Evolutionary conservation across 2,329 filamentous ascomycete species (phyloP).

Genomic region (Claviceps pusilla): DNA sequence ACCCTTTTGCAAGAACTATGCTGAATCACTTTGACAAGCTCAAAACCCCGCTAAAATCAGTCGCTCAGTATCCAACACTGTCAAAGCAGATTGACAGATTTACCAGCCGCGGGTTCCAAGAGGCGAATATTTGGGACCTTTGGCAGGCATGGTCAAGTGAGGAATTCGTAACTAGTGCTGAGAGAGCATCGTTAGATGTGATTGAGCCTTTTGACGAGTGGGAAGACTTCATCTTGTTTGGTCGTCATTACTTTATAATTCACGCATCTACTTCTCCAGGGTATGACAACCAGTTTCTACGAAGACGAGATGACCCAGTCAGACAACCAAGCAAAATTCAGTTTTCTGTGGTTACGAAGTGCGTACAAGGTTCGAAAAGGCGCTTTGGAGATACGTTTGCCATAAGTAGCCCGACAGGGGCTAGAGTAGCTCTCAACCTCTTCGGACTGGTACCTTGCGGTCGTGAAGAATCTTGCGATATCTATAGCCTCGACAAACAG

Average conservation of each 20-base stretch:
- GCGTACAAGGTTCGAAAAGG: conserved; percentile 22
- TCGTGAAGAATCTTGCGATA: conserved; percentile 34
- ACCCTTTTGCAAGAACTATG: conserved; percentile 83
- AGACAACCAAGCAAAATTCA: neutral
- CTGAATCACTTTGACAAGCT: conserved; percentile 68
- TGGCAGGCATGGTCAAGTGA: conserved; percentile 72
- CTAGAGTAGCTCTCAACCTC: conserved; percentile 28
- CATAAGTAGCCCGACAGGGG: conserved; percentile 21
- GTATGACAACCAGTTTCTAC: neutral
- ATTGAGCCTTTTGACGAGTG: conserved; percentile 87
- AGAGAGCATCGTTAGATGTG: conserved; percentile 48
- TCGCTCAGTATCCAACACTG: conserved; percentile 53
- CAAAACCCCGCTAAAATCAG: conserved; percentile 60
- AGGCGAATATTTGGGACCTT: conserved; percentile 49
- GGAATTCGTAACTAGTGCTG: conserved; percentile 43
- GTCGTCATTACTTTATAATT: conserved; percentile 70
- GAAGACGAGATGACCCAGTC: too few relatives aligned
- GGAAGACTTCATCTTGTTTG: conserved; percentile 84
- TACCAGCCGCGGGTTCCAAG: conserved; percentile 48
- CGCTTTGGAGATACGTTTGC: conserved; percentile 46
- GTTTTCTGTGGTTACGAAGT: conserved; percentile 6
- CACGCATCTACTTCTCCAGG: conserved; percentile 28
- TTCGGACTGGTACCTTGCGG: conserved; percentile 30
- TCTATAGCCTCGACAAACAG: conserved; percentile 23
- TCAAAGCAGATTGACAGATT: conserved; percentile 57